Evolutionary conservation across 78 protist genomes (phyloP).

Genomic region (Dictyostelium firmibasis): DNA sequence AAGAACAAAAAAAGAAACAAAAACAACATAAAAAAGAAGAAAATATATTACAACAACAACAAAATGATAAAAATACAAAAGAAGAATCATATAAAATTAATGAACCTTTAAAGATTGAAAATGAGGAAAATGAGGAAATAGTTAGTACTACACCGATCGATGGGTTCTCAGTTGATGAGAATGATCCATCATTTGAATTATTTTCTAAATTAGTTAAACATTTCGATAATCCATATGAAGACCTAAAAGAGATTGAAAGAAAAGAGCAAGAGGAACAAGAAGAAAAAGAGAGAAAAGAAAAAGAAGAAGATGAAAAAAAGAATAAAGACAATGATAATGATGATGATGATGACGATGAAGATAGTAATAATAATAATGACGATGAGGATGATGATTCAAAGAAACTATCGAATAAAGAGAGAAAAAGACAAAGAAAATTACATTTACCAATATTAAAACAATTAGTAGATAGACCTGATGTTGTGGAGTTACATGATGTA

Average conservation of each 20-base stretch:
- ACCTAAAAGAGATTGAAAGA: constrained; percentile 27
- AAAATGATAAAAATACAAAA: not conserved
- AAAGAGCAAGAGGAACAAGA: constrained; percentile 17
- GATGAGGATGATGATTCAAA: constrained; percentile 35
- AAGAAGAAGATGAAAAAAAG: not conserved
- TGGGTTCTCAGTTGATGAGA: constrained; percentile 41
- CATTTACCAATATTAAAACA: constrained; percentile 94
- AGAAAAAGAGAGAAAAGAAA: constrained; percentile 13
- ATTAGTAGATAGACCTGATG: constrained; percentile 89
- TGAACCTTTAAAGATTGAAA: not conserved
- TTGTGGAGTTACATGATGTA: constrained; percentile 94
- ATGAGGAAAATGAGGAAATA: not conserved
- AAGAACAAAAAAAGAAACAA: constrained; percentile 26
- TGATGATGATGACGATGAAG: not conserved
- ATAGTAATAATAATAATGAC: not conserved
- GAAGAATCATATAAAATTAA: not conserved
- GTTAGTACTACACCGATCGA: not conserved
- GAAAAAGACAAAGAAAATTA: constrained; percentile 74
- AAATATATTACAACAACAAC: not conserved
- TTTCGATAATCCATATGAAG: constrained; percentile 33
- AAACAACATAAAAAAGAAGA: constrained; percentile 25
- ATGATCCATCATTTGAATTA: constrained; percentile 62
- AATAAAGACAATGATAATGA: constrained; percentile 4
- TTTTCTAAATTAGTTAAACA: constrained; percentile 50
- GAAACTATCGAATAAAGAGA: constrained; percentile 80